Base-by-base conservation (phyloP, 2,329 filamentous ascomycete species). In the Paraphoma chrysanthemicola region DNA sequence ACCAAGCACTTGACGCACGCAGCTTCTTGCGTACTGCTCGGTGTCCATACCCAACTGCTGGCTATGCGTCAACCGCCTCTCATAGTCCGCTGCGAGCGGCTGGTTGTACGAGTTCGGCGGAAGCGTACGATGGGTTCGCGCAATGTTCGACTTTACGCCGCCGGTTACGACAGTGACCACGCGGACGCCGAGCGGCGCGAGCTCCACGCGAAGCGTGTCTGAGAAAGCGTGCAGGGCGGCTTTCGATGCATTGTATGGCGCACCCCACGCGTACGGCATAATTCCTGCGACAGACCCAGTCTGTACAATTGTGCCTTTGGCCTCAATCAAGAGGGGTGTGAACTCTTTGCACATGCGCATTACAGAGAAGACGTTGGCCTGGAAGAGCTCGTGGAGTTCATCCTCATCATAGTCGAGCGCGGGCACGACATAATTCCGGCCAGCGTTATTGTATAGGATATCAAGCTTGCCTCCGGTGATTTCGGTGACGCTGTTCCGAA, bases 401-500 rank as follows among this genome's bases (percentile, higher is more conserved):
- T 60, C 52, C 5, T 60, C 59, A 29, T 85, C 79, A 45, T 84
- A 79, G 56, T 88, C 84, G 50, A 85, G 77, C 5, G 85, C 85
- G 1, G 85, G 84, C 2, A 86, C 80, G 1, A 83, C 86, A 62
- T 85, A 86, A 63, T 86, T 83, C 11, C 79, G 69, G 6, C 81
- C 82, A 53, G 85, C 85, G 74, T 87, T 87, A 69, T 87, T 87
- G 64, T 86, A 81, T 11, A 87, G 76, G 61, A 82, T 81, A 63
- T 86, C 81, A n/a, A 87, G 77, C 46, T 78, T 80, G 17, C 80
- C 81, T 8, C 73, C 74, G 0, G 85, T 81, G 17, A 79, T 75
- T 12, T 70, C 71, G 42, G 79, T 71, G 14, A 87, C 77, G 49
- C 82, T 78, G 6, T 76, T 69, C 58, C 77, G 79, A 41, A 85